Evolutionary conservation across 2,329 filamentous ascomycete genomes (phyloP).

Genomic region (Fusarium sp.): DNA sequence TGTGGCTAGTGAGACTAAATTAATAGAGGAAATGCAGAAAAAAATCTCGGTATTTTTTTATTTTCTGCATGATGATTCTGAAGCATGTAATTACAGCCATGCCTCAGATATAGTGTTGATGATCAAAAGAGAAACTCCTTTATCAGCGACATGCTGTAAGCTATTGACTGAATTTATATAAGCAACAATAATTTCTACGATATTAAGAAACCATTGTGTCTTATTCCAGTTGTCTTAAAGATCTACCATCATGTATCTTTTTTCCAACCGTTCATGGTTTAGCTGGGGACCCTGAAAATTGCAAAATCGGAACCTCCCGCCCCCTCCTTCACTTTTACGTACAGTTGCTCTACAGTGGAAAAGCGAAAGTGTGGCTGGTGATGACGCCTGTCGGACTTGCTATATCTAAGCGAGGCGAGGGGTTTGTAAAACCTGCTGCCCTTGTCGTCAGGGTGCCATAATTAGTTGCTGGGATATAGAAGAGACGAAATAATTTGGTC

Average conservation of each 20-base stretch:
- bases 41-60: not conserved
- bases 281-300: slow-evolving; percentile 32
- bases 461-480: not conserved
- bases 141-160: not conserved
- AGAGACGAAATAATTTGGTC: not conserved
- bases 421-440: slow-evolving; percentile 22
- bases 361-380: slow-evolving; percentile 24
- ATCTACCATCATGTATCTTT: not conserved
- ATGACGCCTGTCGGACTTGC: slow-evolving; percentile 17
- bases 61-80: not conserved
- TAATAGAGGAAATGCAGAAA: not conserved
- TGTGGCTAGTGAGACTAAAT: slow-evolving; percentile 15
- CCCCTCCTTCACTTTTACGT: slow-evolving; percentile 1
- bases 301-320: slow-evolving; percentile 20
- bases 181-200: not conserved
- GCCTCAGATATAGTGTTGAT: not conserved
- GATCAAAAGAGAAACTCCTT: not conserved
- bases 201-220: not conserved
- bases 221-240: not conserved
- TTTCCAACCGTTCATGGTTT: slow-evolving; percentile 15
- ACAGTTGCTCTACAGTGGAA: not conserved
- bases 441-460: not conserved
- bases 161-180: not conserved
- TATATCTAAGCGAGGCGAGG: slow-evolving; percentile 33
- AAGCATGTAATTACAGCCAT: not conserved